Percentiles rank a stretch among this genome's conserved stretches.
These are phyloP conservation scores for Tylopilus vinaceipallidus DNA, from an alignment of 768 basidiomycete species.

Conservation along the genomic window DNA sequence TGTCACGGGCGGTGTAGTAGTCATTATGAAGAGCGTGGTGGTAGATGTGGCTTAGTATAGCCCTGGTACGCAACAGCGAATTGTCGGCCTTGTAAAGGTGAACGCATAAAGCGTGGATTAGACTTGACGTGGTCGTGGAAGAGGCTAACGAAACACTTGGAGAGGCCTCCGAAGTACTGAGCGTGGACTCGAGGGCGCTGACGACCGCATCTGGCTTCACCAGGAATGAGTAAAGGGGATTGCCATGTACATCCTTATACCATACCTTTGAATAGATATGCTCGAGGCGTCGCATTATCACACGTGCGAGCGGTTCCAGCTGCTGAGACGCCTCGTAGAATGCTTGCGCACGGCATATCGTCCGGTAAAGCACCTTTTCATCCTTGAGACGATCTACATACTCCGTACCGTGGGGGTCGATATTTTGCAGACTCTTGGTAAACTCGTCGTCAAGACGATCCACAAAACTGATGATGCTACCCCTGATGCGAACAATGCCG, in stretches of 20 bases:
- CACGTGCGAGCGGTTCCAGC: conserved; percentile 77
- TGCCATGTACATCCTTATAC: neutral
- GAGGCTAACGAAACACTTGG: conserved; percentile 60
- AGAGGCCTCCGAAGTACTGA: conserved; percentile 54
- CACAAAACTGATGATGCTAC: conserved; percentile 93
- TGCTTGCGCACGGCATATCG: conserved; percentile 88
- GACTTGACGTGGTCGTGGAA: conserved; percentile 58
- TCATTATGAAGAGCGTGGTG: conserved; percentile 96
- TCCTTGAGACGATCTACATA: conserved; percentile 97
- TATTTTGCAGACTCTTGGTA: conserved; percentile 94
- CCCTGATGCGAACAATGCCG: conserved; percentile 83
- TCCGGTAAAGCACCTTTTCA: conserved; percentile 91
- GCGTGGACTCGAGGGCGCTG: conserved; percentile 78
- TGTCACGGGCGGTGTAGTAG: conserved; percentile 95
- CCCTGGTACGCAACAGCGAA: conserved; percentile 89
- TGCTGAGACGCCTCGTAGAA: conserved; percentile 84
- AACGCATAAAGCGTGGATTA: conserved; percentile 87
- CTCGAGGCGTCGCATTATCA: conserved; percentile 93
- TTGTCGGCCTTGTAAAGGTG: conserved; percentile 92
- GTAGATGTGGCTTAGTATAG: conserved; percentile 97
- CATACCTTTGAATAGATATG: conserved; percentile 96
- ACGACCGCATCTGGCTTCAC: conserved; percentile 88
- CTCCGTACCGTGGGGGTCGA: conserved; percentile 98
- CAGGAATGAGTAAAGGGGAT: conserved; percentile 7
- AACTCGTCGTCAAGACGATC: conserved; percentile 98